Evolutionary conservation across 176 grass and related monocot species (phyloP).

Genomic region (Leersia perrieri): DNA sequence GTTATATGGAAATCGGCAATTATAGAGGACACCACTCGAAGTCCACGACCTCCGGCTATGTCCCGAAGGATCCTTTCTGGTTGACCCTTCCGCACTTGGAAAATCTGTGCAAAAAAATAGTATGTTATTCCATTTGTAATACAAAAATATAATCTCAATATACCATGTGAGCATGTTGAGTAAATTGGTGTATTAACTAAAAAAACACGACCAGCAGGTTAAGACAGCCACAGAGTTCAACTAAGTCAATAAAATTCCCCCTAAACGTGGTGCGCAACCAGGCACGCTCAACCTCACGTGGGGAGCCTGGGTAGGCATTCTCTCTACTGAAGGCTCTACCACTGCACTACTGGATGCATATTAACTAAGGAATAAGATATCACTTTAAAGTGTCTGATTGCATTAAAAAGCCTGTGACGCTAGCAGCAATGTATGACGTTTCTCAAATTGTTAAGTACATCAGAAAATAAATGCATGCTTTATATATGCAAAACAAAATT

Average conservation of each 20-base stretch:
- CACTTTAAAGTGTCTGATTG: neutral
- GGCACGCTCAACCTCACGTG: too few relatives aligned
- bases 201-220: too few relatives aligned
- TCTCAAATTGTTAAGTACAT: neutral
- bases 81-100: slow-evolving; percentile 77
- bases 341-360: too few relatives aligned
- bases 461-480: neutral
- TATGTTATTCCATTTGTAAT: slow-evolving; percentile 19
- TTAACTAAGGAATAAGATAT: too few relatives aligned
- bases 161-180: slow-evolving; percentile 12
- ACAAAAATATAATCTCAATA: slow-evolving; percentile 14
- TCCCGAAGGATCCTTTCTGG: slow-evolving; percentile 74
- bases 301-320: too few relatives aligned
- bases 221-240: too few relatives aligned
- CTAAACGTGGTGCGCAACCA: too few relatives aligned
- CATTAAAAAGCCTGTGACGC: slow-evolving; percentile 5
- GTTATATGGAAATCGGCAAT: slow-evolving; percentile 67
- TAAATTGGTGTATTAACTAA: slow-evolving; percentile 14
- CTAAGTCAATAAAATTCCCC: too few relatives aligned
- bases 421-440: neutral
- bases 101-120: slow-evolving; percentile 42
- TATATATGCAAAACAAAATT: neutral
- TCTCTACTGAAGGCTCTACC: too few relatives aligned
- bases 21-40: slow-evolving; percentile 42
- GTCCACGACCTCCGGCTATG: slow-evolving; percentile 54